Base-by-base conservation (phyloP, 495 filamentous ascomycete species). In the Aspergillus homomorphus region DNA sequence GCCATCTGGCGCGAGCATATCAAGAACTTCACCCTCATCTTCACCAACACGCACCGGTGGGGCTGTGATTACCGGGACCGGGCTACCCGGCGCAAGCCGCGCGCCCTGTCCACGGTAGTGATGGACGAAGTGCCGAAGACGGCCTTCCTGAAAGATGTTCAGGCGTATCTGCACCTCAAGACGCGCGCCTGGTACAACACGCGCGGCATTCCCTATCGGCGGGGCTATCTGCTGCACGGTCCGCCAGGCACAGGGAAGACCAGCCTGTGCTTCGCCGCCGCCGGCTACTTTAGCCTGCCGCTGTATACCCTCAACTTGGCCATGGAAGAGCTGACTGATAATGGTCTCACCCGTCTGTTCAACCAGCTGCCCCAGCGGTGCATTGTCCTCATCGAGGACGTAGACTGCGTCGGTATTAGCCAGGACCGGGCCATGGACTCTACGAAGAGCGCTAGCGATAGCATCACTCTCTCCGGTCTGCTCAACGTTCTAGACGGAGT, bases 401-500 rank as follows among this genome's bases (percentile, higher is more conserved):
- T 74, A 14, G 70, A 76, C 49, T 28, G 26, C 26, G 26, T 28
- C 26, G 26, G 26, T 28, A 9, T 28, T 3, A 61, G 57, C 9
- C 61, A 66, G 26, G 60, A 65, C 33, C 73, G 90, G 8, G 83
- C 82, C 0, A 82, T 85, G 45, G 74, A 84, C 28, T 78, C 86
- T 18, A 43, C 19, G 74, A 3, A 9, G 3, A 77, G 19, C 16
- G 57, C 55, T 16, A 41, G 56, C 84, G 21, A 49, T 0, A 23
- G 28, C 19, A 2, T 92, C 45, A 86, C 88, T 0, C 77, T 93
- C 8, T 91, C 89, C 0, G 89, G 88, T 0, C 77, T 95, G 0
- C 77, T 95, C n/a, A 94, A 95, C 69, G 84, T 82, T 46, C 88
- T 95, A 58, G 90, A 95, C 63, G 90, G 90, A 24, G 90, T 92